Evolutionary conservation across 352 stramenopile species (phyloP).

Genomic region (Halophytophthora batemanensis): DNA sequence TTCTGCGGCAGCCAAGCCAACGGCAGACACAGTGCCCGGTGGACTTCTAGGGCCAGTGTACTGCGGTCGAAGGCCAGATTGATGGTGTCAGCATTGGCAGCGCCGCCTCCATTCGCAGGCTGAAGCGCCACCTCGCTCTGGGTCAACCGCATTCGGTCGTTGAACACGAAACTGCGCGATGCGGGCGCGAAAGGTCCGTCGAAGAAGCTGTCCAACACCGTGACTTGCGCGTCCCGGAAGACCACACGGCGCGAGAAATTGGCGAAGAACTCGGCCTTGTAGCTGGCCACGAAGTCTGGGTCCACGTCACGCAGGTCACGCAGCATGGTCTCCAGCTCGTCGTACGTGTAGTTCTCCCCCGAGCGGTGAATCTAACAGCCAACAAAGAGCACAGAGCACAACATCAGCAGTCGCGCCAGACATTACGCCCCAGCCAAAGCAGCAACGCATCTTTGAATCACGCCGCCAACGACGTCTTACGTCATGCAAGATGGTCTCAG

Average conservation of each 20-base stretch:
- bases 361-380: constrained; percentile 62
- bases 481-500: constrained; percentile 62
- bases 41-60: constrained; percentile 57
- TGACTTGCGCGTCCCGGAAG: constrained; percentile 46
- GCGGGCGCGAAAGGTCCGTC: constrained; percentile 16
- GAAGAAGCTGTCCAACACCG: constrained; percentile 61
- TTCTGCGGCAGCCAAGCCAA: constrained; percentile 23
- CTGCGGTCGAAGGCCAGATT: constrained; percentile 38
- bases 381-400: neutral
- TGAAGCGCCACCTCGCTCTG: constrained; percentile 66
- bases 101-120: constrained; percentile 2
- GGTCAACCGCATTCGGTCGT: constrained; percentile 61
- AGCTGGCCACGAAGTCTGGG: constrained; percentile 44
- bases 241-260: constrained; percentile 60
- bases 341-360: constrained; percentile 72
- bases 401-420: neutral
- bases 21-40: constrained; percentile 54
- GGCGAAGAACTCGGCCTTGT: constrained; percentile 50
- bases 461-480: constrained; percentile 21
- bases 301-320: constrained; percentile 56
- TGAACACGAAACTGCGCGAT: constrained; percentile 72
- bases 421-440: neutral
- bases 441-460: neutral
- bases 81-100: neutral
- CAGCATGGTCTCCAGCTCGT: constrained; percentile 59